Percentiles rank a stretch among this genome's conserved stretches.
These are phyloP conservation scores for Uronychia binucleata DNA, from an alignment of 73 alveolate species.

Conservation along the genomic window DNA sequence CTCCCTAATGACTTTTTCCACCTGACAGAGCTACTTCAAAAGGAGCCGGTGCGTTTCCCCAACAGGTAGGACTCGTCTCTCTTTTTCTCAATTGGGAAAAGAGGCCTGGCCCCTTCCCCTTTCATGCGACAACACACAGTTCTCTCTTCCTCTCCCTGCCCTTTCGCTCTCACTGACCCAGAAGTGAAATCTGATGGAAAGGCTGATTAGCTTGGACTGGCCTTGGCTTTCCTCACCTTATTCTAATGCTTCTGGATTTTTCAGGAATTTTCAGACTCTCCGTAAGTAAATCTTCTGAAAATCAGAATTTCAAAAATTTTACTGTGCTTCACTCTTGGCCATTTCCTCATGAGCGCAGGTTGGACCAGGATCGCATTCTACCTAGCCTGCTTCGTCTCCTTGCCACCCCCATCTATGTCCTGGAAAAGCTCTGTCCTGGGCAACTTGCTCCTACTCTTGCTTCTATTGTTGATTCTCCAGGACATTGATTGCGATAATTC, in stretches of 20 bases:
- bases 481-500: not conserved
- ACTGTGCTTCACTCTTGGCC: not conserved
- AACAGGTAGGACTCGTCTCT: not conserved
- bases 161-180: not conserved
- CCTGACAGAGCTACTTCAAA: not conserved
- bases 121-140: not conserved
- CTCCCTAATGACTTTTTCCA: too few relatives aligned
- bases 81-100: not conserved
- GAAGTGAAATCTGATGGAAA: not conserved
- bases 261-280: not conserved
- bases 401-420: not conserved
- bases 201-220: not conserved
- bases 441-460: not conserved
- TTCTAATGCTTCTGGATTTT: not conserved
- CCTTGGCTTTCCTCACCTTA: not conserved
- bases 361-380: not conserved
- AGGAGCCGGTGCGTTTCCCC: not conserved
- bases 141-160: not conserved
- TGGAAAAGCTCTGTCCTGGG: not conserved
- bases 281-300: not conserved
- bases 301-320: not conserved
- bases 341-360: not conserved
- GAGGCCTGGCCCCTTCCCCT: not conserved
- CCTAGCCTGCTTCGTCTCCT: not conserved
- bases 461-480: not conserved